Evolutionary conservation across 129 eudicot species (phyloP), one percentile per base, ranked within the genome.

Genomic region (Rutidosis leptorrhynchoides): DNA sequence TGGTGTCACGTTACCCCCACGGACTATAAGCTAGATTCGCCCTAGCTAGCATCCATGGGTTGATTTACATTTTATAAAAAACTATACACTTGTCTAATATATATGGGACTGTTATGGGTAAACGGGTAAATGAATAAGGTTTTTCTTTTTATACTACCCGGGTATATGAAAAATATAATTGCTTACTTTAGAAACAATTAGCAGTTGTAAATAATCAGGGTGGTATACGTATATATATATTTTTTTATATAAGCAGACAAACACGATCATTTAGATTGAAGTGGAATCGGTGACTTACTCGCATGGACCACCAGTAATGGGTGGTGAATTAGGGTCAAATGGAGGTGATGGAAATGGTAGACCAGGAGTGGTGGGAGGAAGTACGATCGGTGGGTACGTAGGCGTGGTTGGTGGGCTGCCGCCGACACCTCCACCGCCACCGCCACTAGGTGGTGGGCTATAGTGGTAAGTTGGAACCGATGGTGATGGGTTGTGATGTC

Each of bases 251-350:
- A 40, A 40, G 46, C n/a, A 40, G 5, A 40, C 3, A 40, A 40
- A 40, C 46, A 12, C 5, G 46, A n/a, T n/a, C n/a, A n/a, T n/a
- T n/a, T n/a, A 16, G 12, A 20, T 63, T 24, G 6, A 64, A 56
- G 26, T 15, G 29, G 6, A 63, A 57, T 49, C 32, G 65, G 29
- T 58, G 8, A 77, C 96, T 89, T 84, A 86, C 97, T 45, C 79
- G 91, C 90, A 86, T 48, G 90, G 78, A 26, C 83, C 83, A 68
- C 83, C 83, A 46, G 46, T 40, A 40, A 77, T 72, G 46, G 95
- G 95, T 35, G 94, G 90, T 17, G 87, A 70, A 75, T 69, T 72
- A 9, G 96, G 96, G 78, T 81, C 85, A 46, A 64, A 74, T 20
- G 90, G 68, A 72, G 96, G 89, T 12, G 96, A 80, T 15, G 85